A percentile compares a stretch with the other conserved stretches of the same genome.
These are phyloP conservation scores for Ophiostoma tasmaniense DNA, from an alignment of 2,329 filamentous ascomycete genomes.

Conservation along the genomic window DNA sequence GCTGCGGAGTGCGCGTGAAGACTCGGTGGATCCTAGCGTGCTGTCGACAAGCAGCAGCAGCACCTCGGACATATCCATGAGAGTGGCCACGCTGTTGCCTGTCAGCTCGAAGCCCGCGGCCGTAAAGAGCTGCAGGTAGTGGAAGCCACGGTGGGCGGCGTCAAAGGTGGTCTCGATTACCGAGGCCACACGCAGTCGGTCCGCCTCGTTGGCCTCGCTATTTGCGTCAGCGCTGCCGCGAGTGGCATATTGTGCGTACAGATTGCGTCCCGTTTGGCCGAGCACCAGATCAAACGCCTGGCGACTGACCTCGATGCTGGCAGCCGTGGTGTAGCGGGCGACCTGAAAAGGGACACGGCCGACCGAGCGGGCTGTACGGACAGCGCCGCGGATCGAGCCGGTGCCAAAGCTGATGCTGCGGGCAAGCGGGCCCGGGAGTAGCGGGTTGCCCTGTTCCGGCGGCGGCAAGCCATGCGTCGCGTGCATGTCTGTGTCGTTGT, in stretches of 20 bases:
- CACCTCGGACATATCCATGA: constrained; percentile 44
- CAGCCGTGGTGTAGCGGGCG: constrained; percentile 47
- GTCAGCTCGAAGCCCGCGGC: constrained; percentile 21
- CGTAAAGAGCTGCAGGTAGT: constrained; percentile 20
- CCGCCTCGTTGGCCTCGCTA: constrained; percentile 7
- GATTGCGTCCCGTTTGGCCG: constrained; percentile 43
- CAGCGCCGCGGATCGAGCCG: constrained; percentile 49
- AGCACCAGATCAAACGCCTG: constrained; percentile 47
- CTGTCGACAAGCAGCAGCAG: constrained; percentile 53
- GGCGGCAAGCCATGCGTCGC: constrained; percentile 11
- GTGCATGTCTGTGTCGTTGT: not conserved
- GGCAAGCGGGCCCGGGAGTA: constrained; percentile 50
- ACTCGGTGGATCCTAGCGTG: constrained; percentile 60
- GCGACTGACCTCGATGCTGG: constrained; percentile 48
- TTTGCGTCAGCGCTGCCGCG: not conserved
- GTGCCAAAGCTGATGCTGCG: constrained; percentile 53
- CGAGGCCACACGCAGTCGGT: constrained; percentile 34
- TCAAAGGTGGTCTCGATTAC: constrained; percentile 34
- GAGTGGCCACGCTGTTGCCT: constrained; percentile 18
- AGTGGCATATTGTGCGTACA: constrained; percentile 21
- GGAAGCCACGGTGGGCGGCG: constrained; percentile 19
- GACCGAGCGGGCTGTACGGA: constrained; percentile 45
- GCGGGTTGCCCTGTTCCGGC: constrained; percentile 16
- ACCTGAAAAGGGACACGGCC: constrained; percentile 45
- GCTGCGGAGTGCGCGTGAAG: constrained; percentile 57